phyloP scores from a whole-genome alignment of 2,329 filamentous ascomycete species.

The Talaromyces verruculosus region DNA sequence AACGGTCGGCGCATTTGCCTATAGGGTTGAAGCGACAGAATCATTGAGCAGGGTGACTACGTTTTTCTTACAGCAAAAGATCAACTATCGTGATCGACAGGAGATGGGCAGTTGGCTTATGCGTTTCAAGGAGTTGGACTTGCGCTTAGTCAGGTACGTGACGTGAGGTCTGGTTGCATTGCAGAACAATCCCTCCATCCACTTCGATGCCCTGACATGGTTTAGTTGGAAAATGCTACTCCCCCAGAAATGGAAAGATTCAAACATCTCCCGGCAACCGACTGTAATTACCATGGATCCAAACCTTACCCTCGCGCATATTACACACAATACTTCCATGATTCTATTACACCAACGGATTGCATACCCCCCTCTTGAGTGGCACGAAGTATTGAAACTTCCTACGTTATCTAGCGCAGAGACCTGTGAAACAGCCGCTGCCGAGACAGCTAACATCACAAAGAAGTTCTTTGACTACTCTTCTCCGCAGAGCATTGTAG shows the following conservation, averaged over 20 bases:
- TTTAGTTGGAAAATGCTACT: slow-evolving; percentile 49
- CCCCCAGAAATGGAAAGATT: slow-evolving; percentile 45
- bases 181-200: background rate
- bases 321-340: slow-evolving; percentile 53
- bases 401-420: slow-evolving; percentile 51
- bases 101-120: slow-evolving; percentile 49
- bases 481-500: slow-evolving; percentile 23
- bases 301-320: slow-evolving; percentile 52
- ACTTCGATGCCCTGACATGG: background rate
- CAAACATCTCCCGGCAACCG: slow-evolving; percentile 32
- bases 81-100: slow-evolving; percentile 42
- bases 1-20: slow-evolving; percentile 32
- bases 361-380: slow-evolving; percentile 43
- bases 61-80: slow-evolving; percentile 48
- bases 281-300: slow-evolving; percentile 44
- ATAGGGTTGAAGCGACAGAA: slow-evolving; percentile 29
- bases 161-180: background rate
- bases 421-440: slow-evolving; percentile 50
- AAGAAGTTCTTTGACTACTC: slow-evolving; percentile 48
- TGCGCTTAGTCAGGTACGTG: slow-evolving; percentile 33
- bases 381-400: slow-evolving; percentile 37
- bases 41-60: slow-evolving; percentile 48
- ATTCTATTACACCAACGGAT: slow-evolving; percentile 53
- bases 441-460: slow-evolving; percentile 48
- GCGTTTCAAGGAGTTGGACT: slow-evolving; percentile 51